Conservation (phyloP, 2,329 filamentous ascomycete species). For the Exophiala viscosa region DNA sequence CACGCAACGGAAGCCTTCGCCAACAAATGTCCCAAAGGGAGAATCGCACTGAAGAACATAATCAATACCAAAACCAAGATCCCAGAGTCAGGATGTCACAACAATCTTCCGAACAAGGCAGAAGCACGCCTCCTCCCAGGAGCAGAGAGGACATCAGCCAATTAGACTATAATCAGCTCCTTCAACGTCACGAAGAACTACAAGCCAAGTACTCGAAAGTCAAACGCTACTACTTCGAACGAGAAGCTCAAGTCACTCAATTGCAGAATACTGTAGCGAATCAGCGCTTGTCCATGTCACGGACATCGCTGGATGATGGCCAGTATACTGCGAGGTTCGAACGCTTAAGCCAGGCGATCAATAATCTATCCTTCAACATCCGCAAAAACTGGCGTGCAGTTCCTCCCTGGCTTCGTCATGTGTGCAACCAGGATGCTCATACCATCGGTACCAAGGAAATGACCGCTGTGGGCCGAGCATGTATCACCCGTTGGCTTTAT, state of each 20-base stretch:
- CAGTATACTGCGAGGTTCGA: constrained; percentile 89
- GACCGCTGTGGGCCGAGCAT: constrained; percentile 87
- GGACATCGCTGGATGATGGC: constrained; percentile 89
- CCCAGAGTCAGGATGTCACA: constrained; percentile 28
- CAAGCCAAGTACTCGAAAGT: constrained; percentile 95
- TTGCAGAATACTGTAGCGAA: constrained; percentile 97
- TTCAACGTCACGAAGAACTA: constrained; percentile 44
- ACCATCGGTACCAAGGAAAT: constrained; percentile 92
- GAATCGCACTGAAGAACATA: constrained; percentile 26
- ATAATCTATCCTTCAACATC: constrained; percentile 92
- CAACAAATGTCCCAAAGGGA: constrained; percentile 28
- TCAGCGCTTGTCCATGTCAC: constrained; percentile 88
- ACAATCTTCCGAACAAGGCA: constrained; percentile 39
- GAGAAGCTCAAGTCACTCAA: constrained; percentile 83
- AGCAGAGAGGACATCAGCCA: constrained; percentile 40
- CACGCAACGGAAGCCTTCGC: constrained; percentile 21
- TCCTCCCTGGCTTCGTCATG: constrained; percentile 73
- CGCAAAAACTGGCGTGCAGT: constrained; percentile 87
- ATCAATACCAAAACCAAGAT: constrained; percentile 31
- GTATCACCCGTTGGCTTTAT: constrained; percentile 84
- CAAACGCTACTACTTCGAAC: constrained; percentile 94
- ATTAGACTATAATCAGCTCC: constrained; percentile 44
- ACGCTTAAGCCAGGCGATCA: constrained; percentile 87
- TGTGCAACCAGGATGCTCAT: constrained; percentile 80
- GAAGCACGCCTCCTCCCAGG: constrained; percentile 46